These are phyloP conservation scores for Malus sylvestris DNA, from an alignment of 306 rosid genomes.

Conservation along the genomic window DNA sequence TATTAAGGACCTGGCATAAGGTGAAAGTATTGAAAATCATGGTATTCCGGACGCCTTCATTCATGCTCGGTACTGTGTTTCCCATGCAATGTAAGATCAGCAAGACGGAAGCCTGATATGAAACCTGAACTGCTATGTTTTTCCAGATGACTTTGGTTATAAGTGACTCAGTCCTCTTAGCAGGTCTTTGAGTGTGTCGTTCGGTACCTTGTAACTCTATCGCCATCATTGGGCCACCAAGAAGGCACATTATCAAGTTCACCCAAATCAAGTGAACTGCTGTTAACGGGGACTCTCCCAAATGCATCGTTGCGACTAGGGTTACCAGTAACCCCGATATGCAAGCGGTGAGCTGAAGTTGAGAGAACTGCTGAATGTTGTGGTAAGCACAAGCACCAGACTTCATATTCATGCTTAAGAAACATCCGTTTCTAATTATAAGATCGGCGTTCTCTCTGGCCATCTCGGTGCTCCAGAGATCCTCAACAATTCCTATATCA, in stretches of 20 bases:
- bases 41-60: constrained; percentile 21
- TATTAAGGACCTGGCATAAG: constrained; percentile 50
- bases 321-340: constrained; percentile 39
- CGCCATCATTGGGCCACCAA: constrained; percentile 50
- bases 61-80: constrained; percentile 3
- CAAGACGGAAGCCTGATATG: constrained; percentile 34
- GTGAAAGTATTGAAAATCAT: constrained; percentile 52
- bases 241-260: constrained; percentile 29
- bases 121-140: constrained; percentile 39
- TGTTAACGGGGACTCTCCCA: constrained; percentile 55
- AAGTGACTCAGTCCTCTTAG: constrained; percentile 15
- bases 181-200: constrained; percentile 9
- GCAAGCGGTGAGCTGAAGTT: constrained; percentile 37
- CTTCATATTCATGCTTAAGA: constrained; percentile 17
- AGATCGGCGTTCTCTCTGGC: constrained; percentile 27
- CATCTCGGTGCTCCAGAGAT: constrained; percentile 2
- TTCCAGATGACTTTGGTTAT: constrained; percentile 25
- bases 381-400: constrained; percentile 31
- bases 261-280: constrained; percentile 49
- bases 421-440: constrained; percentile 4
- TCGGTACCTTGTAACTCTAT: constrained; percentile 32
- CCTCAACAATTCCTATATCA: constrained; percentile 37
- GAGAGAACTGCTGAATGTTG: constrained; percentile 53
- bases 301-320: constrained; percentile 26
- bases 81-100: constrained; percentile 33